Percentiles rank a stretch among this genome's conserved stretches.
phyloP scores from a whole-genome alignment of 2,329 filamentous ascomycete genomes.

The Cryphonectria carpinicola region DNA sequence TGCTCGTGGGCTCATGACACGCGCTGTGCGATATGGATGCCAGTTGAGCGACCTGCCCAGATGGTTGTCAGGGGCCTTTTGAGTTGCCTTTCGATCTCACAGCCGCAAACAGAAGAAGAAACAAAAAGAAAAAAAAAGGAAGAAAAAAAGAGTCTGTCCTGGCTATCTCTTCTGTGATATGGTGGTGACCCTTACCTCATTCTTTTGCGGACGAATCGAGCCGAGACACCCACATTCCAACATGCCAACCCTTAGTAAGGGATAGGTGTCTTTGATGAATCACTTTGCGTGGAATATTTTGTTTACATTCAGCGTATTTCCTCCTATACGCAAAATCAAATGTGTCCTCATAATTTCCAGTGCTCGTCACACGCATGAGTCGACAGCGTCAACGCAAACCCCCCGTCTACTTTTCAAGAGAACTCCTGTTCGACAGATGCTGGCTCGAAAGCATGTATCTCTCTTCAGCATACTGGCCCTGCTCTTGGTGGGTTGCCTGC shows the following conservation, averaged over 20 bases:
- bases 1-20: neutral
- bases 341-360: neutral
- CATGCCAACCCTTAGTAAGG: neutral
- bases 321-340: no score
- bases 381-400: neutral
- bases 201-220: neutral
- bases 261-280: neutral
- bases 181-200: neutral
- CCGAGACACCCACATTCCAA: neutral
- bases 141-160: neutral
- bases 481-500: neutral
- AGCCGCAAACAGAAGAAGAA: no score
- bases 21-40: neutral
- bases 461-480: neutral
- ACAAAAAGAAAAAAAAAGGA: no score
- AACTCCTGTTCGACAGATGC: neutral
- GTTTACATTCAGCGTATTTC: neutral
- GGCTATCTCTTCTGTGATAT: neutral
- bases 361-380: neutral
- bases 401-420: neutral
- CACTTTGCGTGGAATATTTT: neutral
- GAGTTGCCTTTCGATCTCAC: neutral
- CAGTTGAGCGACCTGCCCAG: neutral
- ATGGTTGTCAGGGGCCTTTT: neutral
- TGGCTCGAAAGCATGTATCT: conserved; percentile 1